phyloP scores from a whole-genome alignment of 495 filamentous ascomycete species.

The Neurospora sp. region DNA sequence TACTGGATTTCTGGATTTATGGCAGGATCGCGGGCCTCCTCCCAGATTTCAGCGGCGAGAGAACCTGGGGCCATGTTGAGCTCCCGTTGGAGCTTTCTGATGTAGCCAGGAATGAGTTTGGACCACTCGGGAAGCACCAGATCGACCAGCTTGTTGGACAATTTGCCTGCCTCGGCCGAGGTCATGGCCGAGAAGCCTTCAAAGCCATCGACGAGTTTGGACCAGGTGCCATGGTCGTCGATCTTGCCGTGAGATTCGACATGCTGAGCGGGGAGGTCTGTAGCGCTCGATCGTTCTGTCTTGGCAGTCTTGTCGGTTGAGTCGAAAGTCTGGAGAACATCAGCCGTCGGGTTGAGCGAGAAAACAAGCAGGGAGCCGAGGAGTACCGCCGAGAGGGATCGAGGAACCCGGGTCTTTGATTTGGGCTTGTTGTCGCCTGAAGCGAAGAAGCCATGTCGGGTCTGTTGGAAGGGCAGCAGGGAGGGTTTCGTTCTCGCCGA shows the following conservation, averaged over 20 bases:
- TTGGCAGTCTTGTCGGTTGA: conserved; percentile 1
- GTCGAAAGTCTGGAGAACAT: conserved; percentile 19
- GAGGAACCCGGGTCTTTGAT: conserved; percentile 4
- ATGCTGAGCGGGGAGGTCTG: neutral
- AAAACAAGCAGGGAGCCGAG: conserved; percentile 31
- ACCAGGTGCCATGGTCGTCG: conserved; percentile 42
- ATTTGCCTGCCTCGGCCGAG: conserved; percentile 45
- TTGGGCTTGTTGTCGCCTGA: conserved; percentile 3
- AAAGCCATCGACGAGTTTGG: conserved; percentile 47
- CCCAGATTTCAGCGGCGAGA: conserved; percentile 86
- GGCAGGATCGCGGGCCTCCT: conserved; percentile 72
- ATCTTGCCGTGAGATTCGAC: conserved; percentile 2
- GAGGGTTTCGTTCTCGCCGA: neutral
- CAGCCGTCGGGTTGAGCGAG: conserved; percentile 34
- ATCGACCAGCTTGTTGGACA: conserved; percentile 58
- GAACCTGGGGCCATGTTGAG: conserved; percentile 78
- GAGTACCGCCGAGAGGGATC: conserved; percentile 17
- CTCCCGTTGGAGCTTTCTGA: conserved; percentile 79
- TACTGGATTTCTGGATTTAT: conserved; percentile 77
- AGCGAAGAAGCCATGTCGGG: conserved; percentile 6
- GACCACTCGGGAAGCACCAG: conserved; percentile 76
- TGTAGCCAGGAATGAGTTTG: conserved; percentile 59
- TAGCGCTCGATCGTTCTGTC: neutral
- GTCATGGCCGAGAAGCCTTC: conserved; percentile 45
- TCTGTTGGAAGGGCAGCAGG: conserved; percentile 1